Evolutionary conservation across 768 basidiomycete genomes (phyloP).

Genomic region (Boletus vermiculosoides): DNA sequence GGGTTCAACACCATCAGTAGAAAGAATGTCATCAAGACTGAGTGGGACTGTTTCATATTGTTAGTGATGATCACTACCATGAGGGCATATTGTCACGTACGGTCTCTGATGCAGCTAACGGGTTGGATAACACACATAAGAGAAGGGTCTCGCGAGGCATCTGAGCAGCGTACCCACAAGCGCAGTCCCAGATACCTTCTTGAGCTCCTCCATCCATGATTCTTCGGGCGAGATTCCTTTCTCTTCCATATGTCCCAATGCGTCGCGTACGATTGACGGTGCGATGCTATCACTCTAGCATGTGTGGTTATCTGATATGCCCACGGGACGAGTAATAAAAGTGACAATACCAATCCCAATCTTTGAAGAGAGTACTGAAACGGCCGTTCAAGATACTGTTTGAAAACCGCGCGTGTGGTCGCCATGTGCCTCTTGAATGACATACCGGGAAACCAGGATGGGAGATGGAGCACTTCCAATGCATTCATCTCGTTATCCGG

Average conservation of each 20-base stretch:
- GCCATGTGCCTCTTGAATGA: constrained; percentile 7
- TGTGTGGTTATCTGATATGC: not conserved
- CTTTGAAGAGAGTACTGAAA: constrained; percentile 5
- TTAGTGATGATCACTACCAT: not conserved
- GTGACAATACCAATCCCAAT: constrained; percentile 2
- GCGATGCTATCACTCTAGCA: not conserved
- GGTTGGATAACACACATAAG: not conserved
- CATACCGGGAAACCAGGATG: constrained; percentile 18
- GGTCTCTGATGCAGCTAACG: not conserved
- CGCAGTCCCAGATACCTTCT: constrained; percentile 5
- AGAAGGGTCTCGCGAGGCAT: not conserved
- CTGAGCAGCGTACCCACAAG: constrained; percentile 7
- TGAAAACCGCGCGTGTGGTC: not conserved
- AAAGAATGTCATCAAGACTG: constrained; percentile 4
- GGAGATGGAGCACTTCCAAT: constrained; percentile 3
- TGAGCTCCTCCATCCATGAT: constrained; percentile 7
- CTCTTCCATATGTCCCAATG: constrained; percentile 2
- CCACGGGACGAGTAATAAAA: too few species aligned
- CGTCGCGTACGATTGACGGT: constrained; percentile 8
- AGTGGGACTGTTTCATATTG: not conserved
- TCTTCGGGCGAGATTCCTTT: not conserved
- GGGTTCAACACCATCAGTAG: constrained; percentile 10
- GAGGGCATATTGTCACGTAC: not conserved
- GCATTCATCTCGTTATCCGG: not conserved
- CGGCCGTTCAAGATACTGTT: constrained; percentile 3